phyloP scores from a whole-genome alignment of 1,139 yeast species.

The Pichia sp. region DNA sequence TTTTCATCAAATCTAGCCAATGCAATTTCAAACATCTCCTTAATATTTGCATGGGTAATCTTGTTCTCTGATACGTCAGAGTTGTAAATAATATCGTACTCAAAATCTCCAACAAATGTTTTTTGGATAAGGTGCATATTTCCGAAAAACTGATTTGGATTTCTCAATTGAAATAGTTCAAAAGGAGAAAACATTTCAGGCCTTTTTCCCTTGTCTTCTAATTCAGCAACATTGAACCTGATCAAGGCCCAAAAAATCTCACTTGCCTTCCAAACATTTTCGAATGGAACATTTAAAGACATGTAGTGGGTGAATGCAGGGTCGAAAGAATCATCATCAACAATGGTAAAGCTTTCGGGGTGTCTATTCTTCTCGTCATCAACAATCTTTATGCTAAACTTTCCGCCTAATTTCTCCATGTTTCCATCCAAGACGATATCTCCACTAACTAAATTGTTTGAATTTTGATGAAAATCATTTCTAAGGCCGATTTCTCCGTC shows the following conservation, averaged over 20 bases:
- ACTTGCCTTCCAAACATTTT: slow-evolving; percentile 71
- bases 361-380: slow-evolving; percentile 46
- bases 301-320: slow-evolving; percentile 60
- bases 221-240: slow-evolving; percentile 59
- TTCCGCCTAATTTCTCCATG: slow-evolving; percentile 50
- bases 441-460: slow-evolving; percentile 20
- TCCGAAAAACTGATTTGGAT: slow-evolving; percentile 61
- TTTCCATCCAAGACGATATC: slow-evolving; percentile 48
- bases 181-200: slow-evolving; percentile 37
- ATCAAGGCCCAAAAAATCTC: slow-evolving; percentile 69
- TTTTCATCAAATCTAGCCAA: slow-evolving; percentile 46
- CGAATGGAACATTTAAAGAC: slow-evolving; percentile 68
- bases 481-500: slow-evolving; percentile 34
- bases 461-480: slow-evolving; percentile 24
- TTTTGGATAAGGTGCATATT: slow-evolving; percentile 79
- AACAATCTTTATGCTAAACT: slow-evolving; percentile 47
- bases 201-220: slow-evolving; percentile 36
- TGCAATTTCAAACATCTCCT: slow-evolving; percentile 37
- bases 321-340: slow-evolving; percentile 40
- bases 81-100: slow-evolving; percentile 66
- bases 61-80: slow-evolving; percentile 42
- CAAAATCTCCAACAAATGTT: slow-evolving; percentile 67
- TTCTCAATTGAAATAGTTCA: slow-evolving; percentile 54
- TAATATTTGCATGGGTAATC: slow-evolving; percentile 36
- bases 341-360: slow-evolving; percentile 33